Conservation (phyloP, 495 filamentous ascomycete genomes). For the Neurospora sp. region DNA sequence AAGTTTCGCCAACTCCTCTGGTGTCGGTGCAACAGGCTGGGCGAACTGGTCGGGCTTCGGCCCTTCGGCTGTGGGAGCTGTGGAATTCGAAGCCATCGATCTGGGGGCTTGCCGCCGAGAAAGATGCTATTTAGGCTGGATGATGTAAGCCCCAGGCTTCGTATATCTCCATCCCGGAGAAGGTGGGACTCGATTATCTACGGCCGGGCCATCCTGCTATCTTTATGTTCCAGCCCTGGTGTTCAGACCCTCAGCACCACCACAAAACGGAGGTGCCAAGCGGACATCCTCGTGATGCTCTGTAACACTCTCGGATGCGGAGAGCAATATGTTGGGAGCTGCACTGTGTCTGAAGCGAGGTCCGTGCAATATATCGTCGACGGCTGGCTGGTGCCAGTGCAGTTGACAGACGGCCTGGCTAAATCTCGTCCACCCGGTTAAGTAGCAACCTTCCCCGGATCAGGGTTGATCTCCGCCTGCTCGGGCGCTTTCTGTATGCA, state of each 20-base stretch:
- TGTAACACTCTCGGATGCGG: not conserved
- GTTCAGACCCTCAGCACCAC: not conserved
- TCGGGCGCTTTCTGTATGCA: not conserved
- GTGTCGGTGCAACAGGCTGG: not conserved
- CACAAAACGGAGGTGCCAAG: not conserved
- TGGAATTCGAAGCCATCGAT: not conserved
- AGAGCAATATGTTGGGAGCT: not conserved
- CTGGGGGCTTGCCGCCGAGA: not conserved
- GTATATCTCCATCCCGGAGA: not conserved
- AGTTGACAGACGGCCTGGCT: not conserved
- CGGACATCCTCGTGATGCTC: not conserved
- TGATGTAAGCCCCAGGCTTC: not conserved
- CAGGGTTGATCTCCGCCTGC: not conserved
- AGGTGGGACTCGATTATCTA: not conserved
- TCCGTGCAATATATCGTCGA: not conserved
- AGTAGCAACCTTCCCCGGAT: not conserved
- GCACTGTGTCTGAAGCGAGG: not conserved
- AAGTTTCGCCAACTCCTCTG: constrained; percentile 7
- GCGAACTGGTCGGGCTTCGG: constrained; percentile 11
- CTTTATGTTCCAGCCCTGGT: not conserved
- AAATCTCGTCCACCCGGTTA: not conserved
- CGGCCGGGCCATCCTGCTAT: not conserved
- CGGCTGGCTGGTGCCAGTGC: not conserved
- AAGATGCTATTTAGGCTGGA: not conserved
- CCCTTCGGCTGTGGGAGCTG: not conserved